Evolutionary conservation across 768 basidiomycete species (phyloP), one percentile per base, ranked within the genome.

Genomic region (Lentinula sp.): DNA sequence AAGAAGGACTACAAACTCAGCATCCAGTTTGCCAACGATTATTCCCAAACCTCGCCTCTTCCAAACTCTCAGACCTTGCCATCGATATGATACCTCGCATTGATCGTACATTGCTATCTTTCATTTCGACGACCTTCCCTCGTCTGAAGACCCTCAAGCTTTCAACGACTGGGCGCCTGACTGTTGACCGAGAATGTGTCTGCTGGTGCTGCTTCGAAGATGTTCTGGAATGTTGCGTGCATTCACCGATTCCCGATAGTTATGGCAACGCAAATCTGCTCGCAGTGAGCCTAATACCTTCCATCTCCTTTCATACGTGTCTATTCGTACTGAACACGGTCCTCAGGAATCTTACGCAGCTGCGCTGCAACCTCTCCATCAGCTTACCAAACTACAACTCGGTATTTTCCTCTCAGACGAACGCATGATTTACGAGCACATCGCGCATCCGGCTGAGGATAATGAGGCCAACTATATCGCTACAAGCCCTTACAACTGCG

Each of bases 151-250:
- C 76, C 54, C 79, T 90, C 12, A 75, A 82, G 62, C 73, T 90
- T 52, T 84, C 82, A 66, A 84, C 82, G 61, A 80, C 82, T 5
- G 85, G 86, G 63, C 77, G 84, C 42, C 73, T 89, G 49, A 80
- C 84, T 60, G 66, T 77, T 33, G 74, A 33, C 18, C 32, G 36
- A n/a, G 36, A 23, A 3, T 60, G 72, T 55, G 87, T 85, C 67
- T 90, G 88, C 68, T 84, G 83, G 78, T 65, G 68, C 49, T 90
- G 88, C 68, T 84, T 84, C 62, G 84, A 85, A 71, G 86, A 87
- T 46, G 85, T 81, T 52, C 73, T 83, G 28, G 77, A 73, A 8
- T 75, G 77, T 54, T 77, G 78, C 28, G 62, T 78, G 3, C 87
- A 90, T 70, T 90, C 87, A 6, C 87, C 88, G 0, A 75, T 90